These are phyloP conservation scores for Brachypodium distachyon DNA, from an alignment of 202 grass and related monocot species.

Conservation along the genomic window DNA sequence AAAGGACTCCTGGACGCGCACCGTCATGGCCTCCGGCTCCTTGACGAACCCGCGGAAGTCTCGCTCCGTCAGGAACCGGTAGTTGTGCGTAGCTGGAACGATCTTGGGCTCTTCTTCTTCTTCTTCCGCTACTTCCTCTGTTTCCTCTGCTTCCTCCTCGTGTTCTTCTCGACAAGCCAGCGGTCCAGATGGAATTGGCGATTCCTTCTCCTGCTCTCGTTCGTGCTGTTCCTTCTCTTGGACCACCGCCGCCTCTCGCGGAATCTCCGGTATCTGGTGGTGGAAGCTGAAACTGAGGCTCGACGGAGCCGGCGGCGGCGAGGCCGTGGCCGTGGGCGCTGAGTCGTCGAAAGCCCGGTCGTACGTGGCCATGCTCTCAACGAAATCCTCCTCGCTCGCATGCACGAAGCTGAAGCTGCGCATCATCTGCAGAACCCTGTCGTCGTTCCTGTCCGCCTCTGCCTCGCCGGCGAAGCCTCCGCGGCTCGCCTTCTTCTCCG, in stretches of 20 bases:
- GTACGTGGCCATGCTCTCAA: background rate
- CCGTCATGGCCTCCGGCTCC: slow-evolving; percentile 53
- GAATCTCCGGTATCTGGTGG: slow-evolving; percentile 37
- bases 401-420: slow-evolving; percentile 46
- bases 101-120: background rate
- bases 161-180: background rate
- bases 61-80: slow-evolving; percentile 55
- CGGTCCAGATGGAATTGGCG: background rate
- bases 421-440: slow-evolving; percentile 41
- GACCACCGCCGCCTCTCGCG: background rate
- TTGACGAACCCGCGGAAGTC: slow-evolving; percentile 61
- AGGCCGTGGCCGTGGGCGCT: background rate
- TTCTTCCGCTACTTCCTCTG: background rate
- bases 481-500: background rate
- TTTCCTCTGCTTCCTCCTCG: slow-evolving; percentile 11
- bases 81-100: slow-evolving; percentile 47
- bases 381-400: slow-evolving; percentile 35
- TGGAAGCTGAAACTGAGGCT: slow-evolving; percentile 63
- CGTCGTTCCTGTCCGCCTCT: background rate
- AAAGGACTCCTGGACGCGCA: slow-evolving; percentile 50
- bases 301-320: background rate
- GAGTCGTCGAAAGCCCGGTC: background rate
- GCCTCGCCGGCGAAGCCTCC: background rate
- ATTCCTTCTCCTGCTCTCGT: background rate
- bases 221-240: background rate